Evolutionary conservation across 2,329 filamentous ascomycete species (phyloP).

Genomic region (Claviceps sp.): DNA sequence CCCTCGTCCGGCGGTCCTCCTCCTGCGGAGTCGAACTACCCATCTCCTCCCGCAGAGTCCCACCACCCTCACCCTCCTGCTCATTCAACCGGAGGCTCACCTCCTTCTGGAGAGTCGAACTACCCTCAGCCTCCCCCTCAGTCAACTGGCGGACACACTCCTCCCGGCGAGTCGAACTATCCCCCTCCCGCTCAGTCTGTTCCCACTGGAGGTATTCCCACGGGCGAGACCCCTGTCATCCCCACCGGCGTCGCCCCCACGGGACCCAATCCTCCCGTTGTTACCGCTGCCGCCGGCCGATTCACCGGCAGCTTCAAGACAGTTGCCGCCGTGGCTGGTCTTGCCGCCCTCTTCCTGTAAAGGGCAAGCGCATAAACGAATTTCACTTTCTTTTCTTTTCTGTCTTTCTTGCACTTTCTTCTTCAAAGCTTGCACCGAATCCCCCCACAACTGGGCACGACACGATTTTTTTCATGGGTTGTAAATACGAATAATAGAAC

Average conservation of each 20-base stretch:
- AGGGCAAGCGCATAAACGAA: too few relatives aligned
- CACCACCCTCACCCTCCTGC: not conserved
- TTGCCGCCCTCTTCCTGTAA: constrained; percentile 16
- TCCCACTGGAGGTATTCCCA: not conserved
- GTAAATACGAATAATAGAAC: too few relatives aligned
- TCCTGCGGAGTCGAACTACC: not conserved
- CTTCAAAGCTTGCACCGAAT: not conserved
- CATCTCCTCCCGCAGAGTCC: not conserved
- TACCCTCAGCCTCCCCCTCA: not conserved
- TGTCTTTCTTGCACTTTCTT: not conserved
- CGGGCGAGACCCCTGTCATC: not conserved
- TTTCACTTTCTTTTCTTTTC: not conserved
- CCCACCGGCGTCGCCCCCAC: not conserved
- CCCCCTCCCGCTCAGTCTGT: not conserved
- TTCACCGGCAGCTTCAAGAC: constrained; percentile 16
- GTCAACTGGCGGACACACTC: not conserved
- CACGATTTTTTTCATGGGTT: not conserved
- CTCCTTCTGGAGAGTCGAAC: not conserved
- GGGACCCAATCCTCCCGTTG: constrained; percentile 8
- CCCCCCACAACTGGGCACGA: not conserved
- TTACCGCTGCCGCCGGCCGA: constrained; percentile 20
- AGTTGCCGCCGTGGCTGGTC: constrained; percentile 18
- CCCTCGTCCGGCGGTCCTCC: not conserved
- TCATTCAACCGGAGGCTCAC: not conserved
- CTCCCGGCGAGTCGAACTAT: not conserved